Evolutionary conservation across 345 rosid genomes (phyloP).

Genomic region (Corchorus capsularis): DNA sequence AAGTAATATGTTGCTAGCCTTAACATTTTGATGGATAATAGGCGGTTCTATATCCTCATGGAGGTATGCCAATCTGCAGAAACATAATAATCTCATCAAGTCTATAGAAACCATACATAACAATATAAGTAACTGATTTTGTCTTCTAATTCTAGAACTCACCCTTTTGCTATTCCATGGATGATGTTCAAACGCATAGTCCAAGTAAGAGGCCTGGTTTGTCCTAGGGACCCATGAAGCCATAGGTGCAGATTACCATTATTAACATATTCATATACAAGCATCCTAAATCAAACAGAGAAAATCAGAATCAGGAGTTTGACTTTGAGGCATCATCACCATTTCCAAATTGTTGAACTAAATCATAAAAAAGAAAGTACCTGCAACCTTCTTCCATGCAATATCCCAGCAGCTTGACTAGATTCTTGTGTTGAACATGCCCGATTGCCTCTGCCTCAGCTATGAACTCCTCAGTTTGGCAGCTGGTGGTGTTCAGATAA

Average conservation of each 20-base stretch:
- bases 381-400: slow-evolving; percentile 60
- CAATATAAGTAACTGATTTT: neutral
- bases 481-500: slow-evolving; percentile 27
- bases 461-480: slow-evolving; percentile 45
- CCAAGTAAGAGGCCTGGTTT: slow-evolving; percentile 57
- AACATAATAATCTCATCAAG: slow-evolving; percentile 16
- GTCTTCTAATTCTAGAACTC: slow-evolving; percentile 5
- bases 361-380: slow-evolving; percentile 27
- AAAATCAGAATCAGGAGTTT: neutral
- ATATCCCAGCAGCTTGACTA: slow-evolving; percentile 65
- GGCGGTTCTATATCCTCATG: slow-evolving; percentile 71
- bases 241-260: slow-evolving; percentile 74
- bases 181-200: slow-evolving; percentile 55
- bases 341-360: neutral
- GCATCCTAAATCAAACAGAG: slow-evolving; percentile 48
- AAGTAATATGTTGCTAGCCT: slow-evolving; percentile 67
- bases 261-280: slow-evolving; percentile 64
- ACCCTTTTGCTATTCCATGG: slow-evolving; percentile 85
- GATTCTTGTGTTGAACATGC: slow-evolving; percentile 63
- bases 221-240: slow-evolving; percentile 63
- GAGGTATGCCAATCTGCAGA: slow-evolving; percentile 66
- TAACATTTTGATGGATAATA: slow-evolving; percentile 54
- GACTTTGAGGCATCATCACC: neutral
- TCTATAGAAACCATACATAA: neutral
- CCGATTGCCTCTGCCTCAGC: slow-evolving; percentile 53